Percentiles rank a stretch among this genome's conserved stretches.
Conservation (phyloP, 2,329 filamentous ascomycete genomes). For the Plenodomus tracheiphilus region DNA sequence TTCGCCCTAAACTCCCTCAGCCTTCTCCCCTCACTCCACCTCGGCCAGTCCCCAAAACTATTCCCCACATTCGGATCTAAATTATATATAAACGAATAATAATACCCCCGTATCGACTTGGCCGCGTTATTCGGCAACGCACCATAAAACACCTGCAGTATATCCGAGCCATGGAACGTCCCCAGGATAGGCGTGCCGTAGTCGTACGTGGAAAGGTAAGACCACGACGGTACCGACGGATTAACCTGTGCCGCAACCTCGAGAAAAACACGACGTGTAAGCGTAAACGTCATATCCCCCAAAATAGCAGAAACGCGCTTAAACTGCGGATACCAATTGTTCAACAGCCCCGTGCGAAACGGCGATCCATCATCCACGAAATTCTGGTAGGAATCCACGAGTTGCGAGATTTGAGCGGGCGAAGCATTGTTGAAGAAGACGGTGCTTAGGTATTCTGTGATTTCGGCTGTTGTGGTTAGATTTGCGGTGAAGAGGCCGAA, state of each 20-base stretch:
- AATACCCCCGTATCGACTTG: conserved; percentile 66
- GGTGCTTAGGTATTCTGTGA: conserved; percentile 65
- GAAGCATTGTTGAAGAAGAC: conserved; percentile 65
- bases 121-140: conserved; percentile 65
- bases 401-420: conserved; percentile 53
- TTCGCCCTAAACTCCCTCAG: conserved; percentile 56
- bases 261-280: conserved; percentile 70
- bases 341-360: conserved; percentile 69
- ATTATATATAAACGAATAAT: conserved; percentile 71
- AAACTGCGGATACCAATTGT: conserved; percentile 75
- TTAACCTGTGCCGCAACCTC: conserved; percentile 50
- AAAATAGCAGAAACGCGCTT: conserved; percentile 76
- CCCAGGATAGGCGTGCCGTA: conserved; percentile 72
- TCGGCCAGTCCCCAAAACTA: conserved; percentile 54
- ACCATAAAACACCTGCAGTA: conserved; percentile 71
- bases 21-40: conserved; percentile 55
- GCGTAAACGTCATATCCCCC: conserved; percentile 74
- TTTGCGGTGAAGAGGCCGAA: conserved; percentile 72
- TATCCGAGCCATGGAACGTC: conserved; percentile 73
- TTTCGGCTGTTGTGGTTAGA: conserved; percentile 61
- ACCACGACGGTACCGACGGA: conserved; percentile 68
- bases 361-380: conserved; percentile 65
- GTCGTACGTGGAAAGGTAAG: conserved; percentile 73
- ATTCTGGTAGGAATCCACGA: conserved; percentile 67
- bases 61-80: conserved; percentile 67